A percentile compares a stretch with the other conserved stretches of the same genome.
Conservation (phyloP, 805 yeast species). For the Wickerhamiella parazyma region DNA sequence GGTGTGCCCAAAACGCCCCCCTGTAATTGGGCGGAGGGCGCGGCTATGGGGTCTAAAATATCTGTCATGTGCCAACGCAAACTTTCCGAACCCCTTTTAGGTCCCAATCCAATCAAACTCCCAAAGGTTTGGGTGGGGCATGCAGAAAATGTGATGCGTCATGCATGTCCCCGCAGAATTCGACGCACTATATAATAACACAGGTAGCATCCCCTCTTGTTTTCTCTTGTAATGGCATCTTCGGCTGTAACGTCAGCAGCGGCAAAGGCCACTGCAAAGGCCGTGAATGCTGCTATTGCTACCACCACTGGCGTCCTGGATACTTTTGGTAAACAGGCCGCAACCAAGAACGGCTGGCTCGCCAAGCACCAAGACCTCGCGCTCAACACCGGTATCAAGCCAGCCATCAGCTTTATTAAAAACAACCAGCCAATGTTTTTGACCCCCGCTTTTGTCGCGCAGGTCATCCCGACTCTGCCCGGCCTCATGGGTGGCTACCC, state of each 20-base stretch:
- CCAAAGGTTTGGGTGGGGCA: too few relatives aligned
- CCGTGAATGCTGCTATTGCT: slow-evolving; percentile 5
- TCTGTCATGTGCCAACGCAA: too few relatives aligned
- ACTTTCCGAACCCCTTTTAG: too few relatives aligned
- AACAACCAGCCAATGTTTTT: slow-evolving; percentile 10
- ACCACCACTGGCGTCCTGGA: slow-evolving; percentile 6
- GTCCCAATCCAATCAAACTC: too few relatives aligned
- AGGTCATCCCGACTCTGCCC: slow-evolving; percentile 23
- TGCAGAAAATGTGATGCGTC: background rate
- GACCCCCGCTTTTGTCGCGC: slow-evolving; percentile 13
- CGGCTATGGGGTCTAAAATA: too few relatives aligned
- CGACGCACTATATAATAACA: background rate
- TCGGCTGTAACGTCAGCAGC: background rate
- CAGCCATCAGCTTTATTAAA: slow-evolving; percentile 15
- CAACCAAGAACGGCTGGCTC: slow-evolving; percentile 3
- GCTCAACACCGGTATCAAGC: slow-evolving; percentile 22
- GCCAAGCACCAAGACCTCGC: slow-evolving; percentile 15
- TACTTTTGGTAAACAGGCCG: background rate
- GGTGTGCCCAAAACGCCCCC: too few relatives aligned
- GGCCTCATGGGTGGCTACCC: slow-evolving; percentile 44
- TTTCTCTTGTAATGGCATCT: background rate
- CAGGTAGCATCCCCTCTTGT: background rate
- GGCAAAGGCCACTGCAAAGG: background rate
- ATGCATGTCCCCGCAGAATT: background rate
- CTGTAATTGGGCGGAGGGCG: too few relatives aligned